A percentile compares a stretch with the other conserved stretches of the same genome.
Evolutionary conservation across 2,329 filamentous ascomycete species (phyloP).

Genomic region (Colletotrichum kahawae): DNA sequence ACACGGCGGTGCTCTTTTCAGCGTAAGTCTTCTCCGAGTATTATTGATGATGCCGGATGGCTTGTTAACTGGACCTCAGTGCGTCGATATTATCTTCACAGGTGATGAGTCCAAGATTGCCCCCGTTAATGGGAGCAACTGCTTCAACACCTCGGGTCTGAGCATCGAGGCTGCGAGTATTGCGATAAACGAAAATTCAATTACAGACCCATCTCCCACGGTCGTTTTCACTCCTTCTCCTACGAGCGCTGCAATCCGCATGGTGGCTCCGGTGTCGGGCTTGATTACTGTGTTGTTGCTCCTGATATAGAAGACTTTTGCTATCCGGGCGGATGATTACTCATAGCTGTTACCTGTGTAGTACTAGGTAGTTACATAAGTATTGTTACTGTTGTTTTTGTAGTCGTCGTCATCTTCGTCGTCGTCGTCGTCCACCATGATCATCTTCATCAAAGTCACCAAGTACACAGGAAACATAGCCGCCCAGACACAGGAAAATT

Average conservation of each 20-base stretch:
- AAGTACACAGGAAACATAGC: too few species aligned
- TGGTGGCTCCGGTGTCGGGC: neutral
- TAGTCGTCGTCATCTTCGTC: too few species aligned
- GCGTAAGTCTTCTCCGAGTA: slow-evolving; percentile 46
- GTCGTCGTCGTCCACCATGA: too few species aligned
- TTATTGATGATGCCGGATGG: neutral
- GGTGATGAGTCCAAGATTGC: slow-evolving; percentile 56
- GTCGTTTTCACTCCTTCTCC: neutral
- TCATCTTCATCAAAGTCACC: too few species aligned
- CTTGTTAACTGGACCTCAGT: slow-evolving; percentile 46
- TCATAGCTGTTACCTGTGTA: neutral
- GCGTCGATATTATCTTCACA: slow-evolving; percentile 75
- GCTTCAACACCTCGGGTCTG: slow-evolving; percentile 69
- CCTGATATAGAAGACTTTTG: fast-evolving
- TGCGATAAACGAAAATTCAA: neutral
- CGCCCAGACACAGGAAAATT: too few species aligned
- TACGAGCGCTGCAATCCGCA: neutral
- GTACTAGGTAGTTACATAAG: too few species aligned
- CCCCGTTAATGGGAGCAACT: slow-evolving; percentile 66
- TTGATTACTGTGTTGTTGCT: neutral
- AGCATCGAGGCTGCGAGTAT: neutral
- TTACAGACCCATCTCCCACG: neutral
- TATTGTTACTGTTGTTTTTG: neutral
- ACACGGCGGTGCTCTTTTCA: slow-evolving; percentile 72
- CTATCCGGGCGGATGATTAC: fast-evolving